A percentile compares a stretch with the other conserved stretches of the same genome.
These are phyloP conservation scores for Starmerella stigmatis DNA, from an alignment of 805 yeast genomes.

Conservation along the genomic window DNA sequence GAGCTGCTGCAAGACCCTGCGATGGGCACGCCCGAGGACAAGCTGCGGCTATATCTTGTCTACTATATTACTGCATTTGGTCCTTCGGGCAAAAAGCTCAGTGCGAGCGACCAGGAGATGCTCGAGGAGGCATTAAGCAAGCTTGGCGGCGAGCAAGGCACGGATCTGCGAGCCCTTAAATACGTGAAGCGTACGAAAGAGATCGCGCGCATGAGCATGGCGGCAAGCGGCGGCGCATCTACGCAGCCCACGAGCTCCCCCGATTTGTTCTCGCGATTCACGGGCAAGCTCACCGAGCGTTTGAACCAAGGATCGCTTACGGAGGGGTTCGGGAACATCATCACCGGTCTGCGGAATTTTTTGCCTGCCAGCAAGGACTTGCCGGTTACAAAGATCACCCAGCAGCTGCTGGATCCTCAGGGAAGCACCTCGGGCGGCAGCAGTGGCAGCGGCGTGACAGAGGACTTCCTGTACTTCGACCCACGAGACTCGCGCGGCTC, in stretches of 20 bases:
- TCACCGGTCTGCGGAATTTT: slow-evolving; percentile 75
- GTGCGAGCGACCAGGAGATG: slow-evolving; percentile 44
- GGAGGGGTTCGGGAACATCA: slow-evolving; percentile 81
- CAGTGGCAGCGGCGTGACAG: slow-evolving; percentile 34
- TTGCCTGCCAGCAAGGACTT: slow-evolving; percentile 80
- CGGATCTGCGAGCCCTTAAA: slow-evolving; percentile 52
- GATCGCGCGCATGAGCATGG: slow-evolving; percentile 41
- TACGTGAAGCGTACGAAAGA: slow-evolving; percentile 79
- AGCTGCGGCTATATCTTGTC: slow-evolving; percentile 81
- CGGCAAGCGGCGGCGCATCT: slow-evolving; percentile 23
- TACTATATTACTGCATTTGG: slow-evolving; percentile 40
- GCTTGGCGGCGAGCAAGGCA: slow-evolving; percentile 37
- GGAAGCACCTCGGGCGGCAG: slow-evolving; percentile 8
- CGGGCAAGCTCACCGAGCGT: slow-evolving; percentile 63
- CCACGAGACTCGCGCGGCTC: slow-evolving; percentile 82
- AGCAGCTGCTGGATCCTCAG: slow-evolving; percentile 78
- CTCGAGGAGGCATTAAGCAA: slow-evolving; percentile 49
- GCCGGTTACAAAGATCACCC: slow-evolving; percentile 84
- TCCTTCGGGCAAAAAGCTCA: slow-evolving; percentile 26
- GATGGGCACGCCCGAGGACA: slow-evolving; percentile 52
- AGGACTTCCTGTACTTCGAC: slow-evolving; percentile 82
- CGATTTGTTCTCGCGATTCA: slow-evolving; percentile 41
- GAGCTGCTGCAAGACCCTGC: slow-evolving; percentile 44
- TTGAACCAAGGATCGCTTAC: slow-evolving; percentile 68
- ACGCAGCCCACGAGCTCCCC: slow-evolving; percentile 25